These are phyloP conservation scores for Physocladia obscura DNA, from an alignment of 192 early-diverging fungal genomes.

Conservation along the genomic window DNA sequence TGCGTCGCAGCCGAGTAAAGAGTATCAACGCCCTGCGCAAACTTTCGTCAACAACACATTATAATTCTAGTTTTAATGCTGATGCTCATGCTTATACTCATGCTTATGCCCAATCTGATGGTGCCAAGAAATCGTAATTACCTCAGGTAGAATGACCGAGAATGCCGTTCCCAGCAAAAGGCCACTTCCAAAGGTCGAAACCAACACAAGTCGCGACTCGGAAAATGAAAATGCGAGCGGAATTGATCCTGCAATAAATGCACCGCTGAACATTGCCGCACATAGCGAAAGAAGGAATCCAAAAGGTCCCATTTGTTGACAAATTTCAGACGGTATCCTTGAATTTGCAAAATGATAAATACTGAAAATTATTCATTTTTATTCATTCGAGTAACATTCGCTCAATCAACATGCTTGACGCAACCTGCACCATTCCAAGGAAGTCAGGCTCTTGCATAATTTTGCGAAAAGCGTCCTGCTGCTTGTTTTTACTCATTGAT, in stretches of 20 bases:
- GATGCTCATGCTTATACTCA: too few species aligned
- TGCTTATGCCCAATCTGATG: too few species aligned
- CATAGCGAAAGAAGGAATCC: constrained; percentile 15
- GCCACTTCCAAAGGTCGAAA: constrained; percentile 85
- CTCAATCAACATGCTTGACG: background rate
- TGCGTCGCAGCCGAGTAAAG: constrained; percentile 49
- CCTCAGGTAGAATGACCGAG: constrained; percentile 85
- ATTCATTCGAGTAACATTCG: constrained; percentile 7
- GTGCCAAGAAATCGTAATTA: background rate
- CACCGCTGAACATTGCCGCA: constrained; percentile 75
- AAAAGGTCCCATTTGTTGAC: constrained; percentile 1
- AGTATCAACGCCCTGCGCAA: constrained; percentile 90
- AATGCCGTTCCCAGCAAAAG: constrained; percentile 89
- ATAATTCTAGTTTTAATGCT: too few species aligned
- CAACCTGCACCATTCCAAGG: background rate
- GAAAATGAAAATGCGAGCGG: constrained; percentile 80
- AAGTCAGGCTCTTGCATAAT: background rate
- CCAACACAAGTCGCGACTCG: constrained; percentile 65
- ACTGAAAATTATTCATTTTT: background rate
- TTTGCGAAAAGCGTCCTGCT: background rate
- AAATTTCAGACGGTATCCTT: background rate
- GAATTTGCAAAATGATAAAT: background rate
- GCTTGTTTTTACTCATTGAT: too few species aligned
- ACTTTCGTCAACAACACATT: too few species aligned
- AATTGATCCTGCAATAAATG: constrained; percentile 82